phyloP scores from a whole-genome alignment of 2,329 filamentous ascomycete species.

The Fusarium sublunatum region DNA sequence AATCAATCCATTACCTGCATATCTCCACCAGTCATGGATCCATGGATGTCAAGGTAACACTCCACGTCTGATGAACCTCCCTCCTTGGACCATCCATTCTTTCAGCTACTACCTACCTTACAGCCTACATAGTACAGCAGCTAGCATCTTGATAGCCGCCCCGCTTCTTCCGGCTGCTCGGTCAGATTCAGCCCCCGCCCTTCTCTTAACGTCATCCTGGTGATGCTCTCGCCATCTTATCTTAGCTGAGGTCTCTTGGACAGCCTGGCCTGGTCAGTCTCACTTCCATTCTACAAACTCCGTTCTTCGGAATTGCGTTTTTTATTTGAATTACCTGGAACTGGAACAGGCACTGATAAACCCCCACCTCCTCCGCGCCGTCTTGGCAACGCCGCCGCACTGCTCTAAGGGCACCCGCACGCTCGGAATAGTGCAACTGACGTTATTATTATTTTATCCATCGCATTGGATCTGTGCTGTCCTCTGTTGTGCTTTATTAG shows the following conservation, averaged over 20 bases:
- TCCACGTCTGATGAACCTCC: constrained; percentile 32
- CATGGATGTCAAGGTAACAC: constrained; percentile 7
- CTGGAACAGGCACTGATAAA: background rate
- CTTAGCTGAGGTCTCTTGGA: constrained; percentile 7
- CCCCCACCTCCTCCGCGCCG: constrained; percentile 29
- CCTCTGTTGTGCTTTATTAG: background rate
- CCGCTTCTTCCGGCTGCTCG: constrained; percentile 21
- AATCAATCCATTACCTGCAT: constrained; percentile 33
- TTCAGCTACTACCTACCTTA: constrained; percentile 15
- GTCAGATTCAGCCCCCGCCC: constrained; percentile 18
- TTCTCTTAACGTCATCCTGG: constrained; percentile 10
- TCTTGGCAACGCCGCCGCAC: constrained; percentile 38
- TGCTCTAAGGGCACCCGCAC: constrained; percentile 20
- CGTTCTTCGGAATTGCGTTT: background rate
- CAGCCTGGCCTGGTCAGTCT: constrained; percentile 25
- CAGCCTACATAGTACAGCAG: too few relatives aligned
- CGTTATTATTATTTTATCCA: background rate
- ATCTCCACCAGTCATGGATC: constrained; percentile 29
- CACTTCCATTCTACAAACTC: constrained; percentile 3
- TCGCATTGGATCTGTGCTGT: background rate
- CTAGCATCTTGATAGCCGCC: background rate
- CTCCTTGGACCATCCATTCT: constrained; percentile 10
- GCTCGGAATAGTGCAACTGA: constrained; percentile 11
- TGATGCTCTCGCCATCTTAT: constrained; percentile 25
- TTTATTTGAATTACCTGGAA: constrained; percentile 1